Evolutionary conservation across 2,329 filamentous ascomycete species (phyloP), one percentile per base, ranked within the genome.

Genomic region (Neophaeococcomyces mojaviensis): DNA sequence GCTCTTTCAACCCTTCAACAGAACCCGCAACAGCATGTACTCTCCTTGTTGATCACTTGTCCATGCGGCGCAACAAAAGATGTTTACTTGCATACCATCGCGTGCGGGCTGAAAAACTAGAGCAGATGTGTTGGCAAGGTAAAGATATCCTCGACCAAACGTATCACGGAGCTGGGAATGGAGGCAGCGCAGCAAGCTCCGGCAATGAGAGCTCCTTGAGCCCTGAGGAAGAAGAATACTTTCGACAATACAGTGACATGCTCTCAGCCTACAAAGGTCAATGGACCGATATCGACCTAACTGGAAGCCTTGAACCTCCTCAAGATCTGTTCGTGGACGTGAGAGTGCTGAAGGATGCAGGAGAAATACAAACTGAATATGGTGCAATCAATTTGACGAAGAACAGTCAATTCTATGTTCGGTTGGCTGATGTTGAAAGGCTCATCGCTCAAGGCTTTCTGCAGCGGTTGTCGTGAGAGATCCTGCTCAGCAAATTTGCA

Each of bases 311-410:
- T 61, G 88, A 95, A 61, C 92, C 92, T 19, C 92, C 92, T n/a
- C 80, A 81, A 57, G 92, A 98, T 66, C 70, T 98, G 44, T 98
- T 97, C 64, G 94, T 98, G 58, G 92, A 98, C 64, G 92, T 98
- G 30, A 76, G 92, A 38, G 92, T 98, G 39, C 69, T 98, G 53
- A 96, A 92, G 64, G 92, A 98, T 70, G 92, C 90, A 1, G 92
- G 94, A 3, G 92, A 98, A 71, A 96, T 98, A 54, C 90, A 98
- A 69, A 98, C 92, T 0, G 94, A 98, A 73, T 98, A 98, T 62
- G 92, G 92, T 13, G 86, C 89, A 10, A 96, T 98, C 59, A 97
- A 86, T 49, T 76, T 98, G 70, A 95, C 88, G 31, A 97, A 94
- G 68, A 97, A 98, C 67, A 96, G 89, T 60, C 92, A 98, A 63